Conservation (phyloP, 2,329 filamentous ascomycete species). For the Trichophyton simii region DNA sequence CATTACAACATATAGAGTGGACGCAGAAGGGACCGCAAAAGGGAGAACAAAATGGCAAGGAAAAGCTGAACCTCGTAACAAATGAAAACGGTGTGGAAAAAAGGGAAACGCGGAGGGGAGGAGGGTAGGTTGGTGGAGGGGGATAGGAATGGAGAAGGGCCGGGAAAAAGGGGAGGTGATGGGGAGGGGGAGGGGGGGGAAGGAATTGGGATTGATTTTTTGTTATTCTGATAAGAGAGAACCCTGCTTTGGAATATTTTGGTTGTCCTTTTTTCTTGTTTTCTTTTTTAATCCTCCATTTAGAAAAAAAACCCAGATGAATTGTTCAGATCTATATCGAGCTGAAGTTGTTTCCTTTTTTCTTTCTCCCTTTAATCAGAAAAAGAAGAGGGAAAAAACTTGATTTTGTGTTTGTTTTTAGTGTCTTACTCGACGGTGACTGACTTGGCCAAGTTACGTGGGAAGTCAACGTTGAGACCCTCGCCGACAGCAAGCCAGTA, state of each 20-base stretch:
- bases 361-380: neutral
- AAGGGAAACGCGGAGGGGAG: neutral
- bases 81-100: neutral
- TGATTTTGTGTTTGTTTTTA: neutral
- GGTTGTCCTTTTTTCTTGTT: too few relatives aligned
- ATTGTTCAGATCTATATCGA: too few relatives aligned
- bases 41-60: too few relatives aligned
- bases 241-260: too few relatives aligned
- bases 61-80: slow-evolving; percentile 1
- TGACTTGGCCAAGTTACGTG: slow-evolving; percentile 95
- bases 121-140: neutral
- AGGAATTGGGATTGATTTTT: too few relatives aligned
- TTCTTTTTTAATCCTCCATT: too few relatives aligned
- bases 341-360: too few relatives aligned
- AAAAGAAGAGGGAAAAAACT: neutral
- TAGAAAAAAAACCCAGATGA: too few relatives aligned
- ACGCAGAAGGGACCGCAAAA: neutral
- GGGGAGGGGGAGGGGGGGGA: too few relatives aligned
- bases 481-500: slow-evolving; percentile 98
- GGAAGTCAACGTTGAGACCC: slow-evolving; percentile 96
- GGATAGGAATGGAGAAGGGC: neutral
- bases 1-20: neutral
- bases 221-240: too few relatives aligned
- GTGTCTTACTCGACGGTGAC: slow-evolving; percentile 84
- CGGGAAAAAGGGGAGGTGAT: neutral